Conservation (phyloP, 225 moss, liverwort and hornwort genomes). For the Pseudoscleropodium purum region DNA sequence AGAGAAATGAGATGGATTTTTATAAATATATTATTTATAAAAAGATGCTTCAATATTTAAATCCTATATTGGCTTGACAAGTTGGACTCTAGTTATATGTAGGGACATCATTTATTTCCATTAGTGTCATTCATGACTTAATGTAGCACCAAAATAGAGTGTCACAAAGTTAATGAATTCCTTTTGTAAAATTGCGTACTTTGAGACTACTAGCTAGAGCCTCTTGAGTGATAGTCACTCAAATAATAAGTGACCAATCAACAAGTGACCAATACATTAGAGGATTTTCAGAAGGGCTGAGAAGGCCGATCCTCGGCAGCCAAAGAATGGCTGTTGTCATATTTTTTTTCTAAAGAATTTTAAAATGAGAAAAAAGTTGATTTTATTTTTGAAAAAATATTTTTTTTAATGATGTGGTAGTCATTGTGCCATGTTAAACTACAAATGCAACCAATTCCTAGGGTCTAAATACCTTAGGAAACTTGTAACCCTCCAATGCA, state of each 20-base stretch:
- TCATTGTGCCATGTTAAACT: no score
- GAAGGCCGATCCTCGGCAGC: no score
- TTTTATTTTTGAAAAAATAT: no score
- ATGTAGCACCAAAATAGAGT: neutral
- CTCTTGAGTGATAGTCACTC: neutral
- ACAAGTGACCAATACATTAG: neutral
- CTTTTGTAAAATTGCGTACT: neutral
- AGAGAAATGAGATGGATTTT: neutral
- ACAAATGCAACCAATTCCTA: no score
- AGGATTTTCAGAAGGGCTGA: no score
- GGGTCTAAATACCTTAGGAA: no score
- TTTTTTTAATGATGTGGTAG: no score
- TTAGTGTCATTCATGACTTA: neutral
- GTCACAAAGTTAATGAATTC: neutral
- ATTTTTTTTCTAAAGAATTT: no score
- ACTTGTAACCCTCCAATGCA: no score
- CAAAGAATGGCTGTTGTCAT: no score
- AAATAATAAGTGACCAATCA: neutral
- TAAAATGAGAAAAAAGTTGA: no score
- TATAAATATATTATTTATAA: neutral
- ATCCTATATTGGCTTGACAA: neutral
- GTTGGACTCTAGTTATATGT: neutral
- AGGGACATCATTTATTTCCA: neutral
- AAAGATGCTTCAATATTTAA: accelerated
- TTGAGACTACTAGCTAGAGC: no score